Evolutionary conservation across 2,329 filamentous ascomycete species (phyloP).

Genomic region (Cladosporium oxysporum): DNA sequence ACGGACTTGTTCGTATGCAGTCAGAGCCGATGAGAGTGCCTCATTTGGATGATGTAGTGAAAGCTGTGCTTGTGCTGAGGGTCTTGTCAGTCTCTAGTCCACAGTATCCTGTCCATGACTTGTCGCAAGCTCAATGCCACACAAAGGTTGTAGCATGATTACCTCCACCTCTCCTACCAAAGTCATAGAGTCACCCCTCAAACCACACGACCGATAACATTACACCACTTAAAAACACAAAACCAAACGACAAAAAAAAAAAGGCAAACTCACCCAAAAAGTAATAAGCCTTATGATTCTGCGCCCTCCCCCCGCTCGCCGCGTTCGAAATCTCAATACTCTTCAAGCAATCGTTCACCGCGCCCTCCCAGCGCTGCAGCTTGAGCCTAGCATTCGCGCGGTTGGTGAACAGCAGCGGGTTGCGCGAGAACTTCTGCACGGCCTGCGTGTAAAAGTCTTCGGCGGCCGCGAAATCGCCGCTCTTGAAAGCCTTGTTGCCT

Average conservation of each 20-base stretch:
- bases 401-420: constrained; percentile 83
- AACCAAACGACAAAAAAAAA: neutral
- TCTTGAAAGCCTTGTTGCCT: constrained; percentile 66
- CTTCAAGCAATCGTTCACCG: constrained; percentile 73
- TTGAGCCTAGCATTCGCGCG: constrained; percentile 80
- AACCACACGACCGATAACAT: constrained; percentile 32
- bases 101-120: neutral
- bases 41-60: constrained; percentile 69
- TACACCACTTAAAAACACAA: neutral
- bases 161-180: neutral
- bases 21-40: constrained; percentile 68
- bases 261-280: constrained; percentile 55
- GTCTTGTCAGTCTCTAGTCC: neutral
- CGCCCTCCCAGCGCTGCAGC: constrained; percentile 70
- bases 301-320: constrained; percentile 36
- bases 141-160: neutral
- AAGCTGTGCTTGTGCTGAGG: constrained; percentile 73
- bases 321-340: constrained; percentile 65
- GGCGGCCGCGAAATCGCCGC: constrained; percentile 65
- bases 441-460: constrained; percentile 73
- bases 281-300: constrained; percentile 70
- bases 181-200: neutral
- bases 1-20: constrained; percentile 63
- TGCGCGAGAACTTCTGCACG: constrained; percentile 75
- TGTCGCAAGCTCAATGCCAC: no score